phyloP scores from a whole-genome alignment of 768 basidiomycete species.

The Postia placenta region DNA sequence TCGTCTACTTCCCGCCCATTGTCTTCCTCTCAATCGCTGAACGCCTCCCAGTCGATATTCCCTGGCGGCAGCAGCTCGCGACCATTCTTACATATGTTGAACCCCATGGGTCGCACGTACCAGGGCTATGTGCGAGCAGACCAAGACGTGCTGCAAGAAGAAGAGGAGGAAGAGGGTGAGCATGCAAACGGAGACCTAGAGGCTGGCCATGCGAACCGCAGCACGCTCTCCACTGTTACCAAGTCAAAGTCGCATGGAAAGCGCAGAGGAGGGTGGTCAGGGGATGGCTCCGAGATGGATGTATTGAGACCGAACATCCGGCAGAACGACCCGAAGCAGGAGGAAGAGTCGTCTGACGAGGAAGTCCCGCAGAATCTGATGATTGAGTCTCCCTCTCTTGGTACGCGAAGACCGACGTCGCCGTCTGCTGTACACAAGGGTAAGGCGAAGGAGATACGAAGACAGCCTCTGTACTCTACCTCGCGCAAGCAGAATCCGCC shows the following conservation, averaged over 20 bases:
- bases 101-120: constrained; percentile 69
- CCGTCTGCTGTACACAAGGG: constrained; percentile 23
- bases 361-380: constrained; percentile 85
- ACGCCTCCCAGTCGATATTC: constrained; percentile 30
- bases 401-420: constrained; percentile 18
- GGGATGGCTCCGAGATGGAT: constrained; percentile 48
- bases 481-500: constrained; percentile 33
- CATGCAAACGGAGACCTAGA: constrained; percentile 55
- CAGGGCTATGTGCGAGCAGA: constrained; percentile 73
- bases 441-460: constrained; percentile 27
- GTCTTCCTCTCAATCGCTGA: constrained; percentile 20
- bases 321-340: constrained; percentile 53
- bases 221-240: constrained; percentile 23
- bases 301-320: constrained; percentile 67
- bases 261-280: constrained; percentile 55
- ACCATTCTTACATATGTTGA: constrained; percentile 77
- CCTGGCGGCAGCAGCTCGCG: constrained; percentile 52
- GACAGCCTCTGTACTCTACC: constrained; percentile 46
- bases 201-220: constrained; percentile 44
- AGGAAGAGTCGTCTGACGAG: constrained; percentile 66
- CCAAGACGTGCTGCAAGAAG: constrained; percentile 68
- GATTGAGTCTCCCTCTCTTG: constrained; percentile 62
- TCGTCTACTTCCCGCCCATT: constrained; percentile 1
- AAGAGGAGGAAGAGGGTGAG: constrained; percentile 48
- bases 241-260: constrained; percentile 36